Conservation (phyloP, 768 basidiomycete species). For the Leccinum uliginosum region DNA sequence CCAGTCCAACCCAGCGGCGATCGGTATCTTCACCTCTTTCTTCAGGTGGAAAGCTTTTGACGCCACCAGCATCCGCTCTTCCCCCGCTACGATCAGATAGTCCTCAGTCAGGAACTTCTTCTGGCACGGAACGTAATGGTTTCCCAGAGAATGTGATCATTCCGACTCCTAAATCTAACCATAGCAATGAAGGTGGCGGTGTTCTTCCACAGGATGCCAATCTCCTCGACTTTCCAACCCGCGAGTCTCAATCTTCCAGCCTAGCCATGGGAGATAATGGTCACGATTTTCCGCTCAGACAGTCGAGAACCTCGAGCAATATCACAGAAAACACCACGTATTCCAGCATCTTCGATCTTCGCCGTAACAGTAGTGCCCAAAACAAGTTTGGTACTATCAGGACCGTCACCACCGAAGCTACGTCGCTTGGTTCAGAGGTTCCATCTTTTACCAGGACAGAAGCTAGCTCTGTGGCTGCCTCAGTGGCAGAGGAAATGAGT, state of each 20-base stretch:
- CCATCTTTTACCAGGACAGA: conserved; percentile 66
- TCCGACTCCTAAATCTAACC: conserved; percentile 38
- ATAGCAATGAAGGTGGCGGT: conserved; percentile 6
- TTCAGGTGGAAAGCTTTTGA: conserved; percentile 43
- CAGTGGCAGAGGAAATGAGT: conserved; percentile 37
- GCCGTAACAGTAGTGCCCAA: conserved; percentile 38
- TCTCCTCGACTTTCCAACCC: conserved; percentile 30
- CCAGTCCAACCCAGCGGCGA: conserved; percentile 45
- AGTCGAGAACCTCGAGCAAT: conserved; percentile 60
- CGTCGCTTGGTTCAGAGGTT: conserved; percentile 54
- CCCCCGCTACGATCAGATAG: conserved; percentile 55
- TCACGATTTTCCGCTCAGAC: conserved; percentile 40
- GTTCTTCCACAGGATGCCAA: conserved; percentile 14
- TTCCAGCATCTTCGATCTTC: conserved; percentile 61
- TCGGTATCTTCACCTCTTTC: conserved; percentile 36
- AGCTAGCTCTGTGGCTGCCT: conserved; percentile 53
- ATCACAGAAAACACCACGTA: conserved; percentile 52
- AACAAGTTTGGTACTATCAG: conserved; percentile 76
- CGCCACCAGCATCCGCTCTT: conserved; percentile 44
- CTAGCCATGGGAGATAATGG: conserved; percentile 31
- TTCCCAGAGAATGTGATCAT: conserved; percentile 30
- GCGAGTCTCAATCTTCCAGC: conserved; percentile 33
- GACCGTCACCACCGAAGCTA: conserved; percentile 79
- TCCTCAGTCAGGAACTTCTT: conserved; percentile 43
- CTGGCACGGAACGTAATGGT: conserved; percentile 28